Conservation (phyloP, 1,284 basidiomycete species). For the Tilletia setariae region DNA sequence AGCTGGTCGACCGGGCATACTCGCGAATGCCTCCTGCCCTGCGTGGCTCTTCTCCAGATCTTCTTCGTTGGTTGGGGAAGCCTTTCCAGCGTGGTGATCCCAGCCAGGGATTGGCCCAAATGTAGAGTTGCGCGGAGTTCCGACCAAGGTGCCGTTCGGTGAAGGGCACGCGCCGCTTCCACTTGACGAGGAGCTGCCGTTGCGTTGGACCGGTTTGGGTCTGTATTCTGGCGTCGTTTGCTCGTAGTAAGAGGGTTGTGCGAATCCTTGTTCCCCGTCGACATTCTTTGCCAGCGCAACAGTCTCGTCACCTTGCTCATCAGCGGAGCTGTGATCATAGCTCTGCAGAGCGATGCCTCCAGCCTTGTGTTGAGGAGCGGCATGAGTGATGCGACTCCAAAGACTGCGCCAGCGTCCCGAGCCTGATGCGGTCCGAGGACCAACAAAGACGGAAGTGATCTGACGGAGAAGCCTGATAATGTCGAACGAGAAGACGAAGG, state of each 20-base stretch:
- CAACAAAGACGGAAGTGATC: background rate
- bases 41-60: background rate
- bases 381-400: background rate
- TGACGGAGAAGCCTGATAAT: conserved; percentile 28
- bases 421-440: background rate
- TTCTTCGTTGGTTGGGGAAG: background rate
- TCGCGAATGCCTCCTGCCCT: background rate
- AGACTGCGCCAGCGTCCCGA: background rate
- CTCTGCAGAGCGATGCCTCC: background rate
- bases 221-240: background rate
- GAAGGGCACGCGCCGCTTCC: background rate
- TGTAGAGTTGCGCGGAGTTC: background rate
- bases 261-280: background rate
- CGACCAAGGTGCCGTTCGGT: conserved; percentile 3
- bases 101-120: background rate
- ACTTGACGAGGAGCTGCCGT: conserved; percentile 10
- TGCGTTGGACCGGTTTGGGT: background rate
- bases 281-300: background rate
- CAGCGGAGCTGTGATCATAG: background rate
- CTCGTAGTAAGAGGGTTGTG: background rate
- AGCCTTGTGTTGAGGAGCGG: background rate
- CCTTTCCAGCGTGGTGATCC: background rate
- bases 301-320: background rate
- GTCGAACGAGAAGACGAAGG: conserved; percentile 33
- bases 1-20: background rate